Base-by-base conservation (phyloP, 2,329 filamentous ascomycete genomes). In the Fonsecaea multimorphosa region DNA sequence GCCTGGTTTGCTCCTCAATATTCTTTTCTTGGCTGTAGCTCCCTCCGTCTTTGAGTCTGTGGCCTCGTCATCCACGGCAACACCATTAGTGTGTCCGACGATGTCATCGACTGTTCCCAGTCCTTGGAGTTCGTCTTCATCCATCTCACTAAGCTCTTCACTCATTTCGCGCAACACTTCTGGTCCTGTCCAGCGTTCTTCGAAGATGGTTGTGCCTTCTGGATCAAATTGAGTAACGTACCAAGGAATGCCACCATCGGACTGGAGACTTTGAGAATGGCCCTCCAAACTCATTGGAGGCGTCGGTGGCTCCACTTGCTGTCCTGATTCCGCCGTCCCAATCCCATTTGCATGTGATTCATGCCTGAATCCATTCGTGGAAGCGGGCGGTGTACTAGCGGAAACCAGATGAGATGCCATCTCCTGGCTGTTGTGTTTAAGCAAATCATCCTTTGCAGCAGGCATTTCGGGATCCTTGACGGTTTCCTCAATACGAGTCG, bases 91-190 rank as follows among this genome's bases (percentile, higher is more conserved):
- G 53, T 49, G 34, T 55, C 58, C 62, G 44, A 38, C 38, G 31
- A 65, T 61, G 32, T 65, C 61, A 36, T 80, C 88, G 83, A 89
- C 79, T 61, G 78, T 78, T 14, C 80, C 79, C 46, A 92, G 80
- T 36, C 90, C 91, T 73, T 91, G 89, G 64, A 97, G 82, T 78
- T 94, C 92, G 58, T 96, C 93, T 70, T 97, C 93, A 72, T 96
- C 93, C 75, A 97, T 88, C 74, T 97, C 94, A 63, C 91, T 96
- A 24, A 97, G 83, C 72, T 94, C 91, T 77, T 97, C 93, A 73
- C 91, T 96, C 77, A 94, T 88, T 14, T 84, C 86, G 32, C 87
- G 83, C 70, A 87, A 80, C n/a, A 90, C 87, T 62, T 93, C 90
- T 36, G 89, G 85, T 1, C 89, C 91, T 0, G 86, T 87, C 83